Percentiles rank a stretch among this genome's conserved stretches.
phyloP scores from a whole-genome alignment of 208 protist genomes.

The Leishmania amazonensis region DNA sequence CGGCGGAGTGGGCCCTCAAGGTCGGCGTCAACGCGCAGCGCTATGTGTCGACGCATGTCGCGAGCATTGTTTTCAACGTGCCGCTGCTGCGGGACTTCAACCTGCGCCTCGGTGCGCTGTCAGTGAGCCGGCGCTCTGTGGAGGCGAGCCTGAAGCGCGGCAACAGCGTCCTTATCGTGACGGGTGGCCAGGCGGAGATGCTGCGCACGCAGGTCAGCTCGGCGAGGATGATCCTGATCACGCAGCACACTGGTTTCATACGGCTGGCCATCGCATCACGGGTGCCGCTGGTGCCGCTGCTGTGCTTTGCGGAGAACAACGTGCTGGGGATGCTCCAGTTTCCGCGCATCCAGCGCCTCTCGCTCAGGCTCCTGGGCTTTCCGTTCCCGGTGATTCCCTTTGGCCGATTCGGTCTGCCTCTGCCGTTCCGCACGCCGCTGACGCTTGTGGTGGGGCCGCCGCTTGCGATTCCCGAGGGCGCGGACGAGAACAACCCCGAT shows the following conservation, averaged over 20 bases:
- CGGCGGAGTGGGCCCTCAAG: constrained; percentile 57
- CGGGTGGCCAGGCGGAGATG: constrained; percentile 90
- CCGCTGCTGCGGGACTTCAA: constrained; percentile 80
- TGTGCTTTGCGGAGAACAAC: constrained; percentile 87
- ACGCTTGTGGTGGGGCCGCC: constrained; percentile 75
- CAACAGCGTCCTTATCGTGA: constrained; percentile 81
- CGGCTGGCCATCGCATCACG: constrained; percentile 61
- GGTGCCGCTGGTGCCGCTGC: constrained; percentile 77
- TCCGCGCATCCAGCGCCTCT: constrained; percentile 60
- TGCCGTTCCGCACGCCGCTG: constrained; percentile 64
- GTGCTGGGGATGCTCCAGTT: constrained; percentile 67
- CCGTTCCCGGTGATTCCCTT: constrained; percentile 80
- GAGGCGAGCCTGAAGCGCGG: constrained; percentile 57
- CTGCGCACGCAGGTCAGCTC: constrained; percentile 52
- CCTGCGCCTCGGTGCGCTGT: constrained; percentile 54
- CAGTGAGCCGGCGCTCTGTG: constrained; percentile 58
- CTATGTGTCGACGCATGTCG: constrained; percentile 65
- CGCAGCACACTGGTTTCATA: constrained; percentile 85
- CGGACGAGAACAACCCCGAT: constrained; percentile 57
- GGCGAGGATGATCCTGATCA: constrained; percentile 61
- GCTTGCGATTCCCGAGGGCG: constrained; percentile 54
- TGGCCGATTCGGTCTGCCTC: constrained; percentile 67
- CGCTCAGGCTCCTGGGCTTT: constrained; percentile 74
- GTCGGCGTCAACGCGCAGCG: constrained; percentile 49
- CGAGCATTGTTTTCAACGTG: constrained; percentile 80